These are phyloP conservation scores for Termitomyces sp. DNA, from an alignment of 768 basidiomycete genomes.

Conservation along the genomic window DNA sequence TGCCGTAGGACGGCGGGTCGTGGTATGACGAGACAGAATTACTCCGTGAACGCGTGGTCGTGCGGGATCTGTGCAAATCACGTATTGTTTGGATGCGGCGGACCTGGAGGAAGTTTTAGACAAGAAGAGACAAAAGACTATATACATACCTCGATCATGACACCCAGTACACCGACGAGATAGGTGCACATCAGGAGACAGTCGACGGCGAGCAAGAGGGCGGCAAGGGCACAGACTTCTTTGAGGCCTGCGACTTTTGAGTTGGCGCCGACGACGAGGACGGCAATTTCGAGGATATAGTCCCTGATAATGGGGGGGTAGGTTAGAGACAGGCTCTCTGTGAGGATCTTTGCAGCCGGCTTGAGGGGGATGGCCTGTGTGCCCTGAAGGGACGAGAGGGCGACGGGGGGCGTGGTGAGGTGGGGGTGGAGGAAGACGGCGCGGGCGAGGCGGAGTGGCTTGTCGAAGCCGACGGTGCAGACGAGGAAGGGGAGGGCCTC, in stretches of 20 bases:
- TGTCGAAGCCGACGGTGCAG: conserved; percentile 97
- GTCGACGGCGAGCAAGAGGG: conserved; percentile 80
- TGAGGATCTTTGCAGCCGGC: conserved; percentile 78
- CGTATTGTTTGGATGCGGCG: conserved; percentile 64
- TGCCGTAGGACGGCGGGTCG: conserved; percentile 21
- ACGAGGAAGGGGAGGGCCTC: conserved; percentile 98
- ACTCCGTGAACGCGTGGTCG: conserved; percentile 26
- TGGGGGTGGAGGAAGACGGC: conserved; percentile 86
- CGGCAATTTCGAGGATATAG: conserved; percentile 88
- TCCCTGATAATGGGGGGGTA: conserved; percentile 87
- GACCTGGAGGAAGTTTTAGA: conserved; percentile 35
- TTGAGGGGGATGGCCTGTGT: conserved; percentile 41
- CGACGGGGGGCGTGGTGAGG: conserved; percentile 33
- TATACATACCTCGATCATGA: conserved; percentile 86
- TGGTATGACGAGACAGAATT: conserved; percentile 24
- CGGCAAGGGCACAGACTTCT: conserved; percentile 94
- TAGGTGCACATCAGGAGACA: conserved; percentile 88
- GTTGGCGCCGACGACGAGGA: conserved; percentile 82
- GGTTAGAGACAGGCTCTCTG: conserved; percentile 73
- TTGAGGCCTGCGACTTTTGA: conserved; percentile 82
- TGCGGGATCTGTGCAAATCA: conserved; percentile 21
- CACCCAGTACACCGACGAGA: conserved; percentile 80
- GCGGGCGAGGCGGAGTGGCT: conserved; percentile 86
- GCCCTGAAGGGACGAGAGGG: conserved; percentile 16
- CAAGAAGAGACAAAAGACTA: neutral